These are phyloP conservation scores for Phytophthora crassamura DNA, from an alignment of 352 stramenopile genomes.

Conservation along the genomic window DNA sequence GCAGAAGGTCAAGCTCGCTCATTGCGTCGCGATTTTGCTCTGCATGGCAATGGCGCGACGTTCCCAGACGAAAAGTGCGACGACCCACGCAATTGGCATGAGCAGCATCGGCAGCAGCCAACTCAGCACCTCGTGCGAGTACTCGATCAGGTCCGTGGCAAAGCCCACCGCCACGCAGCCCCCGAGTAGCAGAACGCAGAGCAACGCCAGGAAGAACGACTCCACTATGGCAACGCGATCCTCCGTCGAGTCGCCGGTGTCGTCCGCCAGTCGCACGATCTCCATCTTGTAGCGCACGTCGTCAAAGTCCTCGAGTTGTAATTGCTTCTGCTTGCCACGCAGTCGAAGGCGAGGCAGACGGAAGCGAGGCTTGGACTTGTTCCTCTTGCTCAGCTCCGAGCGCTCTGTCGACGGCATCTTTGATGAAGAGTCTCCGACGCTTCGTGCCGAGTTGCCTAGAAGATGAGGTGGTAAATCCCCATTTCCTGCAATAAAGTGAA, in stretches of 20 bases:
- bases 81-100: slow-evolving; percentile 55
- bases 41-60: slow-evolving; percentile 20
- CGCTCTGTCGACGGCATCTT: slow-evolving; percentile 8
- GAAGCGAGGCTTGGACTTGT: slow-evolving; percentile 14
- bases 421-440: slow-evolving; percentile 17
- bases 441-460: slow-evolving; percentile 33
- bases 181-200: slow-evolving; percentile 40
- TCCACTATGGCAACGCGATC: slow-evolving; percentile 38
- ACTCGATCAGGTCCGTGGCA: slow-evolving; percentile 41
- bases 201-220: slow-evolving; percentile 34
- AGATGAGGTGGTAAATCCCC: slow-evolving; percentile 58
- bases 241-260: slow-evolving; percentile 7
- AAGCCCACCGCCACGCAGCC: slow-evolving; percentile 49
- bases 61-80: slow-evolving; percentile 61
- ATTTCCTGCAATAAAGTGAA: slow-evolving; percentile 41
- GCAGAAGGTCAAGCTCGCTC: neutral
- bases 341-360: slow-evolving; percentile 18
- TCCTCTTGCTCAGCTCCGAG: slow-evolving; percentile 8
- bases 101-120: slow-evolving; percentile 57
- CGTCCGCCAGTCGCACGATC: slow-evolving; percentile 44
- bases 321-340: slow-evolving; percentile 18
- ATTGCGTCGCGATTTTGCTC: slow-evolving; percentile 40
- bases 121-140: slow-evolving; percentile 41
- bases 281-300: slow-evolving; percentile 72
- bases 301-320: slow-evolving; percentile 72